Evolutionary conservation across 805 yeast species (phyloP).

Genomic region (Wickerhamiella cacticola): DNA sequence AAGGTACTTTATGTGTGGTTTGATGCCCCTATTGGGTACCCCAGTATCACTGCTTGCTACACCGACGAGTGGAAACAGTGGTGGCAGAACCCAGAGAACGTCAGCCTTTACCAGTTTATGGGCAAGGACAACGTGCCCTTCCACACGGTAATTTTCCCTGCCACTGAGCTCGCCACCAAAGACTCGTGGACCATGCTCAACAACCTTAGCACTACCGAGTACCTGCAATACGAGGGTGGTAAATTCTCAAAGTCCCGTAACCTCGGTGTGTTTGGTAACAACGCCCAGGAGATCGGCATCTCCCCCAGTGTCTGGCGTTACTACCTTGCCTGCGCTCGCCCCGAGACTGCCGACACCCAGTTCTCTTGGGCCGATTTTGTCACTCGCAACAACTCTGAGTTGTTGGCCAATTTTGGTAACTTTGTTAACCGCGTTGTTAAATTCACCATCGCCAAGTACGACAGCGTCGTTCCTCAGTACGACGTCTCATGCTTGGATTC

Average conservation of each 20-base stretch:
- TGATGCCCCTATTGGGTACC: constrained; percentile 95
- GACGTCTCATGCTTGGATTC: constrained; percentile 37
- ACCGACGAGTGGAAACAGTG: constrained; percentile 70
- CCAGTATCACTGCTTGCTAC: constrained; percentile 91
- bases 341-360: constrained; percentile 91
- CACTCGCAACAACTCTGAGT: constrained; percentile 81
- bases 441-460: constrained; percentile 79
- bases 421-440: constrained; percentile 89
- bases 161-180: constrained; percentile 75
- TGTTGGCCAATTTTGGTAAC: constrained; percentile 92
- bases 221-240: constrained; percentile 94
- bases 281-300: constrained; percentile 86
- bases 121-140: constrained; percentile 98
- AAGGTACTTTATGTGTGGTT: constrained; percentile 98
- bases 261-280: constrained; percentile 96
- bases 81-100: constrained; percentile 93
- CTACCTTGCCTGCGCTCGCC: constrained; percentile 82
- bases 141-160: constrained; percentile 97
- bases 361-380: constrained; percentile 97
- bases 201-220: constrained; percentile 89
- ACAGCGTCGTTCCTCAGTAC: constrained; percentile 73
- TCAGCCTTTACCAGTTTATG: constrained; percentile 89
- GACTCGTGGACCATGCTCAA: constrained; percentile 85
- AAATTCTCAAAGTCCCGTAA: constrained; percentile 97
- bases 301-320: constrained; percentile 96